Base-by-base conservation (phyloP, 1,139 yeast species). In the Yamadazyma pseudoaaseri region DNA sequence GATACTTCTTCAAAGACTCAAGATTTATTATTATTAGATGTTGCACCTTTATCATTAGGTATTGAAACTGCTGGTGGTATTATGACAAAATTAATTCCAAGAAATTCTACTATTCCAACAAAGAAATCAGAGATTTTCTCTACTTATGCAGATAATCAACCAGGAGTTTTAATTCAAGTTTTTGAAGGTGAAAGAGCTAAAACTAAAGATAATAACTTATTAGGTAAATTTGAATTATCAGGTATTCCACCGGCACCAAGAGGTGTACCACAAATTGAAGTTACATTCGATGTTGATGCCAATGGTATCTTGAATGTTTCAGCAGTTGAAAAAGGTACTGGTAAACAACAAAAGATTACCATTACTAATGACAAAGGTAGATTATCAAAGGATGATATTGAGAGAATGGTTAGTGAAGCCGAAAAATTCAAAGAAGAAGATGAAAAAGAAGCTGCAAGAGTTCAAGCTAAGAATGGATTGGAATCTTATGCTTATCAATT, bases 231-330 rank as follows among this genome's bases (percentile, higher is more conserved):
- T 56, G 96, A 90, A 62, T 79, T 90, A 52, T 73, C 87, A 32
- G 96, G 96, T 55, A 89, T 90, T 47, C 97, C 97, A 54, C 95
- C 97, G 41, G 95, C 97, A 29, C 97, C 97, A 67, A 86, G 96
- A 73, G 97, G 97, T 65, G 89, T 83, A 39, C 96, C 96, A 49
- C 96, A 87, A 71, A 85, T 89, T 56, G 96, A 87, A 70, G 96
- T 87, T 45, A 86, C 96, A 30, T 87, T 87, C 58, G 94, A 86
- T 53, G 71, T 89, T 51, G 96, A 87, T 61, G 95, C 96, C 39
- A 87, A 87, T 59, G 97, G 97, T 70, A 87, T 87, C 58, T 74
- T 87, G 71, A 89, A 86, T 69, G 97, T 90, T 39, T 76, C 89
- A 41, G 97, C 97, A 37, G 71, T 84, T 43, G 97, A 90, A 62